A percentile compares a stretch with the other conserved stretches of the same genome.
Conservation (phyloP, 2,329 filamentous ascomycete genomes). For the Chalaropsis thielavioides region DNA sequence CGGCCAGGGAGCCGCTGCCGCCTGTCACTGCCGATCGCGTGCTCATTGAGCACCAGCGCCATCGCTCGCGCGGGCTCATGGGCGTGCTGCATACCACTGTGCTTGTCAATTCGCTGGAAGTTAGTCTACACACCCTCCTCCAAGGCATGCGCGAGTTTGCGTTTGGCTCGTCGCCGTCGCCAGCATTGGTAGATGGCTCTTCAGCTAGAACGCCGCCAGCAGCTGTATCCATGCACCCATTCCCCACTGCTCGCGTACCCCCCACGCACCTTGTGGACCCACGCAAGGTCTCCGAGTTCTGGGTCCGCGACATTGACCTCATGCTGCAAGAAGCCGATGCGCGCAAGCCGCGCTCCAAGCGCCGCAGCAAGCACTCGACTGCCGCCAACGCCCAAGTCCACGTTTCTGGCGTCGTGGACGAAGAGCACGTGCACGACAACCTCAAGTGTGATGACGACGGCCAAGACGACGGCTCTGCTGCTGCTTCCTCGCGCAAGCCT, state of each 20-base stretch:
- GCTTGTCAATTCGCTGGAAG: slow-evolving; percentile 11
- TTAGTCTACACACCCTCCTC: slow-evolving; percentile 5
- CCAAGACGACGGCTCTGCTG: not conserved
- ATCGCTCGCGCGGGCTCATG: not conserved
- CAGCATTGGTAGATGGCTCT: too few species aligned
- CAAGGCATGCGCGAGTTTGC: slow-evolving; percentile 1
- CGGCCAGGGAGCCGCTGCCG: not conserved
- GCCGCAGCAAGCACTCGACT: not conserved
- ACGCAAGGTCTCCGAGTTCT: slow-evolving; percentile 10
- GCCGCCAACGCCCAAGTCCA: not conserved
- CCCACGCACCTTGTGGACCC: not conserved
- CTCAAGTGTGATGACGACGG: too few species aligned
- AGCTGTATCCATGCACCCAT: not conserved
- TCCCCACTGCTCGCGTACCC: not conserved
- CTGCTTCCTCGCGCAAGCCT: not conserved
- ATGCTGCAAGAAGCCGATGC: not conserved
- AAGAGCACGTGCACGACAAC: not conserved
- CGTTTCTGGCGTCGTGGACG: not conserved
- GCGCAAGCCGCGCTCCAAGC: not conserved
- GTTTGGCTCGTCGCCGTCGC: not conserved
- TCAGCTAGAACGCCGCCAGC: not conserved
- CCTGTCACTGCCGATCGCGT: not conserved
- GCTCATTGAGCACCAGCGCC: slow-evolving; percentile 14
- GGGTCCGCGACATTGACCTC: slow-evolving; percentile 8
- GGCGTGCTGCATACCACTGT: slow-evolving; percentile 7